Percentiles rank a stretch among this genome's conserved stretches.
Conservation (phyloP, 768 basidiomycete species). For the Tulasnella sp. region DNA sequence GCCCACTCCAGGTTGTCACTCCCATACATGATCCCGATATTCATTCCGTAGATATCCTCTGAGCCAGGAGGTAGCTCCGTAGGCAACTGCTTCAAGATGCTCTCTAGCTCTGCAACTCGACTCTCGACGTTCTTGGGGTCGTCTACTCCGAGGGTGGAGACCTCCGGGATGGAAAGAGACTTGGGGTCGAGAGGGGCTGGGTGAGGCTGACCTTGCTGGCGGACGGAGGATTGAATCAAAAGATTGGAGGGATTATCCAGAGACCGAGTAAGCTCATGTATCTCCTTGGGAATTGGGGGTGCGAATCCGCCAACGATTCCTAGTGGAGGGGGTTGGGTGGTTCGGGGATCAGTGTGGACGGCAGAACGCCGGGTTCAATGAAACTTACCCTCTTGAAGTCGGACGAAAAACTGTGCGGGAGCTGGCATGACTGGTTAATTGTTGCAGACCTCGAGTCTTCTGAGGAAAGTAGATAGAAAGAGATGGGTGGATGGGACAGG, state of each 20-base stretch:
- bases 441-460: neutral
- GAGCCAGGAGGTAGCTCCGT: conserved; percentile 49
- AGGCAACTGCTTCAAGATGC: conserved; percentile 62
- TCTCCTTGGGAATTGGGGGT: conserved; percentile 62
- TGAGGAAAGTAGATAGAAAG: neutral
- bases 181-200: conserved; percentile 52
- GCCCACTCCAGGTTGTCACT: conserved; percentile 59
- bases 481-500: neutral
- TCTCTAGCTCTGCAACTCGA: conserved; percentile 61
- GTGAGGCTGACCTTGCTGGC: conserved; percentile 53
- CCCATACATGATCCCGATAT: conserved; percentile 44
- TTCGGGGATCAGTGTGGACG: neutral
- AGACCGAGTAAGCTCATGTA: conserved; percentile 57
- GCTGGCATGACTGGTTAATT: neutral
- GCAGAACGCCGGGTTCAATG: neutral
- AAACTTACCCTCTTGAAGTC: conserved; percentile 13
- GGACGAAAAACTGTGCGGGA: conserved; percentile 13
- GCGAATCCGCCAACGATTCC: conserved; percentile 79
- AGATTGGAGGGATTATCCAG: conserved; percentile 47
- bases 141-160: neutral
- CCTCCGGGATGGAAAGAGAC: conserved; percentile 38
- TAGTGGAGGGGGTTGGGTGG: conserved; percentile 41
- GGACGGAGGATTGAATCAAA: conserved; percentile 53
- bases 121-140: conserved; percentile 44
- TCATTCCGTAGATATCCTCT: conserved; percentile 70